Percentiles rank a stretch among this genome's conserved stretches.
Conservation (phyloP, 176 grass and related monocot species). For the Carex kokanica region DNA sequence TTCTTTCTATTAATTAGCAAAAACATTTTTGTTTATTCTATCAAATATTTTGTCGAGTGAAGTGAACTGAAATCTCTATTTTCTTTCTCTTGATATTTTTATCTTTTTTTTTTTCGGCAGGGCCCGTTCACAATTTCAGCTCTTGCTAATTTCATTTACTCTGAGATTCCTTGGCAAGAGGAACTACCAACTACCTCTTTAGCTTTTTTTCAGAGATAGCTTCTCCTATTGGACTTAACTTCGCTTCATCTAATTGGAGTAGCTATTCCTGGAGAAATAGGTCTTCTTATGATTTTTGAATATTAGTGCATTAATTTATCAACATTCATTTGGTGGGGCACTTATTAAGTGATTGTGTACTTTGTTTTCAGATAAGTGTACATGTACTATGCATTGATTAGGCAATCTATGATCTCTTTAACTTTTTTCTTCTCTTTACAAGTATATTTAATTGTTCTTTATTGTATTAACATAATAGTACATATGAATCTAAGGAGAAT, state of each 20-base stretch:
- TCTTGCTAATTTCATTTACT: background rate
- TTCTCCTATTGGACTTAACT: background rate
- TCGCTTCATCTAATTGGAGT: background rate
- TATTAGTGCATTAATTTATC: background rate
- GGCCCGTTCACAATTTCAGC: background rate
- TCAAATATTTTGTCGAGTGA: background rate
- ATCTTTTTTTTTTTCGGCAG: background rate
- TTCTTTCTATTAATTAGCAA: background rate
- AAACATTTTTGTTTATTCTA: background rate
- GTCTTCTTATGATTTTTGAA: background rate
- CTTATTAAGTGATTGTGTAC: background rate
- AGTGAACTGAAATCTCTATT: background rate
- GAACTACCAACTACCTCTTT: background rate
- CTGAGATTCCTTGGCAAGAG: background rate
- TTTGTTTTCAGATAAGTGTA: slow-evolving; percentile 9
- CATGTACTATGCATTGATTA: slow-evolving; percentile 18
- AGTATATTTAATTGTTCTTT: background rate
- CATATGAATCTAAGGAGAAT: background rate
- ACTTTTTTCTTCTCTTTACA: background rate
- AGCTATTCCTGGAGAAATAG: background rate
- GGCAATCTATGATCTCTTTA: slow-evolving; percentile 10
- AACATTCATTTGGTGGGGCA: slow-evolving; percentile 11
- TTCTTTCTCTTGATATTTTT: background rate
- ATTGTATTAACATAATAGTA: too few relatives aligned
- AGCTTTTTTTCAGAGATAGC: background rate